A percentile compares a stretch with the other conserved stretches of the same genome.
These are phyloP conservation scores for Venturia effusa DNA, from an alignment of 2,329 filamentous ascomycete genomes.

Conservation along the genomic window DNA sequence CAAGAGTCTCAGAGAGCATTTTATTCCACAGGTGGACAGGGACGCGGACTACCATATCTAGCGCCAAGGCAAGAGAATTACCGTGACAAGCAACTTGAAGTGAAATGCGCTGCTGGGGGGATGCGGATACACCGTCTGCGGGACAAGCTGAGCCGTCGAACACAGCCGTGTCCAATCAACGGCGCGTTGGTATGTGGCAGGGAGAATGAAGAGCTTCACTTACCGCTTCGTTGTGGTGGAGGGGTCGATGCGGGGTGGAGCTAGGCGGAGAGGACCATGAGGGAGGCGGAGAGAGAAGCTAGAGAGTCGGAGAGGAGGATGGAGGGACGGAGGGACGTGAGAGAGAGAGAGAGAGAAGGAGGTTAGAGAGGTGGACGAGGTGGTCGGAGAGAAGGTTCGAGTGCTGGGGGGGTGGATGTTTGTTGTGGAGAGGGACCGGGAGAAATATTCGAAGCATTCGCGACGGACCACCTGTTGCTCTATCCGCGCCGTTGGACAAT, in stretches of 20 bases:
- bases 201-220: neutral
- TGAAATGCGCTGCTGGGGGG: neutral
- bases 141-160: neutral
- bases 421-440: slow-evolving; percentile 3
- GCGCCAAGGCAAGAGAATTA: neutral
- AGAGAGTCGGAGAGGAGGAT: neutral
- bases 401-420: neutral
- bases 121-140: neutral
- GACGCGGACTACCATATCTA: neutral
- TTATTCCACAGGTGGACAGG: neutral
- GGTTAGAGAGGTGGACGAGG: neutral
- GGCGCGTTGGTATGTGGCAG: neutral
- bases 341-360: neutral
- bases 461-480: neutral
- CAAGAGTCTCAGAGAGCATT: neutral
- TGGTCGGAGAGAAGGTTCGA: neutral
- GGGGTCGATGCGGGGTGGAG: neutral
- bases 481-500: neutral
- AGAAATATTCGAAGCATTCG: neutral
- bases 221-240: neutral
- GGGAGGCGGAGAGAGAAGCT: neutral
- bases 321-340: neutral
- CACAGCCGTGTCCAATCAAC: neutral
- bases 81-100: neutral
- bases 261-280: neutral